Evolutionary conservation across 2,329 filamentous ascomycete species (phyloP), one percentile per base, ranked within the genome.

Genomic region (Monosporascus sp.): DNA sequence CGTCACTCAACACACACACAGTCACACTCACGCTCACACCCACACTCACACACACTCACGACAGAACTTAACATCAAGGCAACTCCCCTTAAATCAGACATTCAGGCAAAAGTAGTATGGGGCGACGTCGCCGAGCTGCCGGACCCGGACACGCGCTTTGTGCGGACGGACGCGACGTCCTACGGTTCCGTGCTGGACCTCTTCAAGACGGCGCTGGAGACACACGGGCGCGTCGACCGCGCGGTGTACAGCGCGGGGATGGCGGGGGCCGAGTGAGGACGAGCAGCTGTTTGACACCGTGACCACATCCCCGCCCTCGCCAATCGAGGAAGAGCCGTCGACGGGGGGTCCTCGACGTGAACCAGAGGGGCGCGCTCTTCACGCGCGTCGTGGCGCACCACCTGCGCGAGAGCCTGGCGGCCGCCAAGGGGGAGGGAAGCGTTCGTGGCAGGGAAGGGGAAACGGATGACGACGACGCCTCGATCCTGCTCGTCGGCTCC

Each of bases 101-200:
- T 20, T 11, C 7, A 6, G 9, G 8, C 39, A n/a, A 20, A 24
- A 42, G 39, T 42, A n/a, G 14, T 20, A 42, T 24, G 39, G 18
- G 39, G 39, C 18, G 18, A 42, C 18, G 20, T 42, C 7, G 18
- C 39, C 18, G 9, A n/a, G 18, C 39, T 4, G 22, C 22, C 22
- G 22, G 18, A 24, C 49, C 9, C n/a, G n/a, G 22, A 51, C 24
- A 9, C 44, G 14, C 42, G 31, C 39, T 47, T 47, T 14, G 49
- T 51, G 3, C 27, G 17, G 6, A 51, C 49, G n/a, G 49, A 51
- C 22, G 49, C 44, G 6, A 17, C 41, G 9, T 18, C 17, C 37
- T 51, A 51, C 27, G 31, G 11, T 18, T 37, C 41, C 8, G 39
- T 47, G n/a, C 27, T 51, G 18, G 24, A 51, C 49, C 49, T 51